A percentile compares a stretch with the other conserved stretches of the same genome.
Conservation (phyloP, 192 early-diverging fungal species). For the Coemansia sp. region DNA sequence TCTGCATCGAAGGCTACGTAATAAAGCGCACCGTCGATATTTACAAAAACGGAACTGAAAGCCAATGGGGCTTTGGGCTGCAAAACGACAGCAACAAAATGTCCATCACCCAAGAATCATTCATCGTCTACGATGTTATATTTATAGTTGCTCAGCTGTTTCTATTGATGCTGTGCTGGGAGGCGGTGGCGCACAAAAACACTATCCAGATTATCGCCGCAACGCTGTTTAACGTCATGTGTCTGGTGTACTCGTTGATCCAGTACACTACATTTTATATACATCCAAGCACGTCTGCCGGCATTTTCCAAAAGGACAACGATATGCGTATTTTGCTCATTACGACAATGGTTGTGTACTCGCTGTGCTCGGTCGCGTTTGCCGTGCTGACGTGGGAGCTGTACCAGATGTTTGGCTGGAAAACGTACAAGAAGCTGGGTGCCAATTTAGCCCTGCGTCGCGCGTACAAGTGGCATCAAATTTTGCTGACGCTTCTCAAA, state of each 20-base stretch:
- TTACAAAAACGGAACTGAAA: constrained; percentile 52
- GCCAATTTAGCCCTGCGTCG: constrained; percentile 74
- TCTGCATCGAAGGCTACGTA: constrained; percentile 54
- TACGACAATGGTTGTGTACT: constrained; percentile 54
- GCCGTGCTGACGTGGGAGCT: constrained; percentile 56
- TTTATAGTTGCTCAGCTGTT: constrained; percentile 88
- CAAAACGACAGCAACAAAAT: constrained; percentile 40
- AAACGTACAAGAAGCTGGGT: constrained; percentile 80
- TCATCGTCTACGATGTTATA: constrained; percentile 79
- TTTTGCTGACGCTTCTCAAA: constrained; percentile 78
- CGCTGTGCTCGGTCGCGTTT: constrained; percentile 52
- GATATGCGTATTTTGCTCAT: constrained; percentile 53
- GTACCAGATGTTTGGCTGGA: constrained; percentile 83
- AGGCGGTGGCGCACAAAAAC: constrained; percentile 91
- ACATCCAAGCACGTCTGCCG: constrained; percentile 44
- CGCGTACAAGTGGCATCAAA: constrained; percentile 74
- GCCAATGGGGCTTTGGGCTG: constrained; percentile 51
- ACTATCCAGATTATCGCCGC: constrained; percentile 85
- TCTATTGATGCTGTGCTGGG: constrained; percentile 75
- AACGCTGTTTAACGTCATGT: constrained; percentile 61
- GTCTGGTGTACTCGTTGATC: constrained; percentile 57
- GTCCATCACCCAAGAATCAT: constrained; percentile 52
- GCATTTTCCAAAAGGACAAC: constrained; percentile 55
- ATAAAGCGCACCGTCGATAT: constrained; percentile 54
- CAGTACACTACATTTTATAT: constrained; percentile 58